Base-by-base conservation (phyloP, 2,329 filamentous ascomycete genomes). In the Xylaria sp. region DNA sequence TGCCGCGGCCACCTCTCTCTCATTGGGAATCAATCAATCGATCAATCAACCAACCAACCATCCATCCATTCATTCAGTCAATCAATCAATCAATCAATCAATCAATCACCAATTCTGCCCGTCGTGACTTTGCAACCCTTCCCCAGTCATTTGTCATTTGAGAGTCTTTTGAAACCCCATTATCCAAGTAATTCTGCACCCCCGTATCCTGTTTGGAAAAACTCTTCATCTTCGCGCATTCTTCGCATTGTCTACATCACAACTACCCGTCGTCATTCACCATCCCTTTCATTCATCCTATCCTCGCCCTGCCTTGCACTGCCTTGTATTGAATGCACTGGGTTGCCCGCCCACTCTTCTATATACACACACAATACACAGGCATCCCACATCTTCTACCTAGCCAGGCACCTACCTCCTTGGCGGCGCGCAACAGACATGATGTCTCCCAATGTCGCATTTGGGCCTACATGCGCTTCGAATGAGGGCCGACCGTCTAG, bases 381-480 rank as follows among this genome's bases (percentile, higher is more conserved):
- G n/a, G n/a, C n/a, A n/a, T n/a, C n/a, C n/a, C 28, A 31, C 28
- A 31, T 31, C 4, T 23, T 17, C 11, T 47, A 8, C 25, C 15
- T 17, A 28, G 14, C 25, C 25, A 31, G 15, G 25, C 31, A 12
- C 23, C 14, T 47, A 4, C 28, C 28, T 31, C 4, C 28, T 9
- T 9, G 9, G 28, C 45, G 53, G 37, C 40, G 60, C 52, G 55
- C 63, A 25, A 46, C 52, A 42, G 19, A 47, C 37, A 19, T 57
- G 12, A 63, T 65, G 51, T 33, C 37, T 51, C 53, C 28, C 57
- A 38, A 43, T 53, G 53, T 60, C 60, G 54, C 56, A 57, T 58
- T 55, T 38, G 42, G 57, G 59, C 53, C 11, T 60, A 25, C 43
- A 63, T 54, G 57, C 49, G 28, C 60, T 57, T 58, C 57, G 52